Conservation (phyloP, 1,284 basidiomycete genomes). For the Bondarzewia mesenterica region DNA sequence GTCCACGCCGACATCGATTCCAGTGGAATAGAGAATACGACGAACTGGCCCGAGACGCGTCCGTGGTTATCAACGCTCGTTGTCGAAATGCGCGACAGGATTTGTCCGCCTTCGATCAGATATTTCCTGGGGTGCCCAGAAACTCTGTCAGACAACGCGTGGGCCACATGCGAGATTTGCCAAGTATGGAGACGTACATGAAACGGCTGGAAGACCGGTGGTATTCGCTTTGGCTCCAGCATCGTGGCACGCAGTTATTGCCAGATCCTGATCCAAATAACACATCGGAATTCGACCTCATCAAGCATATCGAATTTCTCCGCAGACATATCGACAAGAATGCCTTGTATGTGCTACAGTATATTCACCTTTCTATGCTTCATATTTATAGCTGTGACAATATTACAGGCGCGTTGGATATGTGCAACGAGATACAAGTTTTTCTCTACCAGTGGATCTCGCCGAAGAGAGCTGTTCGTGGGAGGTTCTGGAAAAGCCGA, state of each 20-base stretch:
- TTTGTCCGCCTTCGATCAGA: conserved; percentile 65
- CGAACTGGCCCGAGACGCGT: conserved; percentile 79
- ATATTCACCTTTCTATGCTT: not conserved
- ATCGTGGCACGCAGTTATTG: conserved; percentile 59
- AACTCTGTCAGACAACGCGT: conserved; percentile 56
- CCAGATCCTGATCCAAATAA: conserved; percentile 67
- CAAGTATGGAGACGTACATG: conserved; percentile 69
- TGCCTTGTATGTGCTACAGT: conserved; percentile 55
- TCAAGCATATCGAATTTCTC: conserved; percentile 72
- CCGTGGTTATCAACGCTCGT: conserved; percentile 75
- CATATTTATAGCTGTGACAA: conserved; percentile 3
- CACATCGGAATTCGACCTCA: conserved; percentile 68
- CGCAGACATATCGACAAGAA: conserved; percentile 79
- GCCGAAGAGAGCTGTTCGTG: conserved; percentile 38
- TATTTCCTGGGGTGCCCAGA: conserved; percentile 66
- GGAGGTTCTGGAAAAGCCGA: conserved; percentile 39
- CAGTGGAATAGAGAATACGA: conserved; percentile 83
- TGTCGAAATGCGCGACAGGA: conserved; percentile 59
- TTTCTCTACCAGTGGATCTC: conserved; percentile 37
- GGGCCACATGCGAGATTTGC: conserved; percentile 43
- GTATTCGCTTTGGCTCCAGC: conserved; percentile 67
- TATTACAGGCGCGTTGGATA: conserved; percentile 48
- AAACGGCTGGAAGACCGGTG: conserved; percentile 77
- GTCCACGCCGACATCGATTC: conserved; percentile 53
- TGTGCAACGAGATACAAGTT: conserved; percentile 32